phyloP scores from a whole-genome alignment of 2,329 filamentous ascomycete genomes.

The Metarhizium robertsii region DNA sequence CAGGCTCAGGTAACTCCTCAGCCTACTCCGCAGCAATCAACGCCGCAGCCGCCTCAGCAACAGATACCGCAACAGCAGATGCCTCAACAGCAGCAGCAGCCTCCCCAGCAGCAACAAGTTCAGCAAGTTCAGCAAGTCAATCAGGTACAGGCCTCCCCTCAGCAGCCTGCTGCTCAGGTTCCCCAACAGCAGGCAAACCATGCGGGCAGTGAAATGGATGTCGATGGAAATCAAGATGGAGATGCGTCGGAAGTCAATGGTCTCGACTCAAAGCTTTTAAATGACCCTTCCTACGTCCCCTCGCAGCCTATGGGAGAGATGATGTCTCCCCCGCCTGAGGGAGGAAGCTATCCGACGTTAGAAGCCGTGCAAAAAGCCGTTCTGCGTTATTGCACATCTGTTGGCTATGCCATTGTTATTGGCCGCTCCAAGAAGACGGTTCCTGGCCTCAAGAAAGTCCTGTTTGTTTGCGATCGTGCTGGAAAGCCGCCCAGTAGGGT shows the following conservation, averaged over 20 bases:
- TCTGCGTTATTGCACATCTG: conserved; percentile 55
- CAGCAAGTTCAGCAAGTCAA: conserved; percentile 24
- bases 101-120: conserved; percentile 16
- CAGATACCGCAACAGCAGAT: conserved; percentile 8
- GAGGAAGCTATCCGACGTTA: conserved; percentile 53
- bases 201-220: conserved; percentile 41
- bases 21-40: conserved; percentile 11
- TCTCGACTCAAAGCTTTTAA: conserved; percentile 37
- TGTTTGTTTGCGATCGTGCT: conserved; percentile 58
- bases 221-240: conserved; percentile 39
- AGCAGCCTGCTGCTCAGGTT: conserved; percentile 24
- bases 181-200: conserved; percentile 31
- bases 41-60: conserved; percentile 16
- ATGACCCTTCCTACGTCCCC: conserved; percentile 41
- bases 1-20: background rate
- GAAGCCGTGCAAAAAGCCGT: conserved; percentile 57
- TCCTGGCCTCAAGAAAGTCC: conserved; percentile 56
- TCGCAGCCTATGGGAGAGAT: conserved; percentile 46
- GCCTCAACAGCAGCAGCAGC: conserved; percentile 3
- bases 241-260: conserved; percentile 32
- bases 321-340: conserved; percentile 56
- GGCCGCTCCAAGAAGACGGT: conserved; percentile 60
- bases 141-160: conserved; percentile 20
- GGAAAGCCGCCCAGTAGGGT: conserved; percentile 53
- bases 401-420: conserved; percentile 60